phyloP scores from a whole-genome alignment of 345 rosid genomes.

The Geranium brycei region DNA sequence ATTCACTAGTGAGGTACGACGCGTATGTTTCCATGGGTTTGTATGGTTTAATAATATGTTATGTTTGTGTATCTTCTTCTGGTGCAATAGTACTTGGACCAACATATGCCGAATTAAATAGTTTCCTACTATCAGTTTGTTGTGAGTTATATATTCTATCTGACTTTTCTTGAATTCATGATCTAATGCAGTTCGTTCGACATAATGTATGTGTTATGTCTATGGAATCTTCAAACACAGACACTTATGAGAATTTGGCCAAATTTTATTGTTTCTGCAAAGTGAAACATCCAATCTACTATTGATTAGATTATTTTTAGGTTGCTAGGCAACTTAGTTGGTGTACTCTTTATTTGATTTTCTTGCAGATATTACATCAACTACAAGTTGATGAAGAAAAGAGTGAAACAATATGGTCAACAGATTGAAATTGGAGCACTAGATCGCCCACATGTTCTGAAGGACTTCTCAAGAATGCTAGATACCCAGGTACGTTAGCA shows the following conservation, averaged over 20 bases:
- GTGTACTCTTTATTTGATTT: slow-evolving; percentile 6
- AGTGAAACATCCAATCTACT: background rate
- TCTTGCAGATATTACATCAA: slow-evolving; percentile 75
- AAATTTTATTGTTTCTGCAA: no score
- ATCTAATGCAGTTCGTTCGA: no score
- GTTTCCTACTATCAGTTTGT: no score
- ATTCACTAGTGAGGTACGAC: background rate
- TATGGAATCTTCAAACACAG: no score
- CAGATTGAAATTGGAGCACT: slow-evolving; percentile 64
- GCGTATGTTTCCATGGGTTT: background rate
- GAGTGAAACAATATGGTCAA: slow-evolving; percentile 62
- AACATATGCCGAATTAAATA: no score
- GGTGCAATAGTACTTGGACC: background rate
- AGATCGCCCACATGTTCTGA: slow-evolving; percentile 76
- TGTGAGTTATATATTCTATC: background rate
- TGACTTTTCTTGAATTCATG: no score
- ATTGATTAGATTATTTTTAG: background rate
- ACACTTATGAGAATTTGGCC: no score
- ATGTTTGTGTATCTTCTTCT: background rate
- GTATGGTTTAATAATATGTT: background rate
- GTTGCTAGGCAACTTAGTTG: background rate
- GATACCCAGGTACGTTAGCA: slow-evolving; percentile 57
- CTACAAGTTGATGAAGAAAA: slow-evolving; percentile 94
- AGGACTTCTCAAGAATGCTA: slow-evolving; percentile 94
- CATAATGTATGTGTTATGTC: no score